phyloP scores from a whole-genome alignment of 83 land plant genomes.

The Picea abies region DNA sequence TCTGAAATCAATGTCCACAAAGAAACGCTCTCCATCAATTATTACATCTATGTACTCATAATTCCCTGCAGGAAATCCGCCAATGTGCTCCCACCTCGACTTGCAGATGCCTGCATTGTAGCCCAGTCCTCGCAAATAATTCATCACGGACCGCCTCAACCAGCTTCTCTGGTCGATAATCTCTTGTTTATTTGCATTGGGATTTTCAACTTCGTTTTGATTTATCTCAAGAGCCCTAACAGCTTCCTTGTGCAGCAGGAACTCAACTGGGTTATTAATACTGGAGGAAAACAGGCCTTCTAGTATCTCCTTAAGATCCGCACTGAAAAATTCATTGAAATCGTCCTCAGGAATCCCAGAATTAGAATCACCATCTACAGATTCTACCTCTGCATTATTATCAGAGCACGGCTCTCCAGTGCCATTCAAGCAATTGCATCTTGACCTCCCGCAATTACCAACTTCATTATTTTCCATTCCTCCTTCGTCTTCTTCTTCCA shows the following conservation, averaged over 20 bases:
- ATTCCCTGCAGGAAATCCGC: constrained; percentile 48
- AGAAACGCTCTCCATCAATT: constrained; percentile 20
- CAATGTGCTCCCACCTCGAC: constrained; percentile 55
- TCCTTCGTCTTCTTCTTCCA: too few relatives aligned
- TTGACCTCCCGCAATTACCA: not conserved
- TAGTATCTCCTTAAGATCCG: not conserved
- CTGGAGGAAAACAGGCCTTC: not conserved
- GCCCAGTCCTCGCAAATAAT: constrained; percentile 40
- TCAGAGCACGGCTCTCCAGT: not conserved
- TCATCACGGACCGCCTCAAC: constrained; percentile 44
- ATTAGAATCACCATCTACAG: not conserved
- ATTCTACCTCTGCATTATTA: not conserved
- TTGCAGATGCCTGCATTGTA: constrained; percentile 73
- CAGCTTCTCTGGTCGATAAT: not conserved
- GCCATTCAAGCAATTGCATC: constrained; percentile 3
- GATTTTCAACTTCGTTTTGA: not conserved
- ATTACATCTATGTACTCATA: constrained; percentile 76
- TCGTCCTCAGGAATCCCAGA: not conserved
- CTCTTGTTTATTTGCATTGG: not conserved
- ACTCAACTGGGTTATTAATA: not conserved
- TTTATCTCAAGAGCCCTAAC: not conserved
- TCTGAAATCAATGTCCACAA: constrained; percentile 54
- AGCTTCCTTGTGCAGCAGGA: not conserved
- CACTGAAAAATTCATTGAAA: not conserved
- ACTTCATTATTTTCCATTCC: not conserved